These are phyloP conservation scores for Paracamarosporium sp. DNA, from an alignment of 2,329 filamentous ascomycete species.

Conservation along the genomic window DNA sequence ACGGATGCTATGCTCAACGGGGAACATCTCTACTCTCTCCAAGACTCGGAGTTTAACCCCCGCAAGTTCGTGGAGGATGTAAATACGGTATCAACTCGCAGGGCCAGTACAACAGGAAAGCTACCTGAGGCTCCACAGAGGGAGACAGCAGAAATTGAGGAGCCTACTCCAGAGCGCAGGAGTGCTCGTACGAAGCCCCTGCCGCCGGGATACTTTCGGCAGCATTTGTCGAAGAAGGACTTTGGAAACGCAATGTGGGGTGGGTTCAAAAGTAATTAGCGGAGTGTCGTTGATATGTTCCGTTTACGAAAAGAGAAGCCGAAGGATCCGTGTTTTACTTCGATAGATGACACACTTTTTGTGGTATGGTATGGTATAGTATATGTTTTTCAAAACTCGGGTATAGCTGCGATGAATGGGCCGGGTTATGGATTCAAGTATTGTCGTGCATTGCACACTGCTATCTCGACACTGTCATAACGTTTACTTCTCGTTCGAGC, in stretches of 20 bases:
- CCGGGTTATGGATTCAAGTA: no score
- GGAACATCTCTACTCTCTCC: neutral
- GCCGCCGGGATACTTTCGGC: neutral
- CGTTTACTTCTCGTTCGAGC: no score
- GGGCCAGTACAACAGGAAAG: neutral
- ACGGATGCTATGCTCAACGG: neutral
- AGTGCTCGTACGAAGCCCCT: neutral
- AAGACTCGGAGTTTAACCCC: neutral
- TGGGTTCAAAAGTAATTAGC: neutral
- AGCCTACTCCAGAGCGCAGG: neutral
- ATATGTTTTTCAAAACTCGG: no score
- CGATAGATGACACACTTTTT: no score
- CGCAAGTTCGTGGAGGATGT: neutral
- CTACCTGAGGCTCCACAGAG: neutral
- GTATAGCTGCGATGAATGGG: no score
- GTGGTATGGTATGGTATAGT: no score
- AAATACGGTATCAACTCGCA: neutral
- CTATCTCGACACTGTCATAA: no score
- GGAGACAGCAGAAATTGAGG: neutral
- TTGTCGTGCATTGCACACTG: no score
- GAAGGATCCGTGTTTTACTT: no score
- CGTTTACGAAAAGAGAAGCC: no score
- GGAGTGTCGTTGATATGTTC: no score
- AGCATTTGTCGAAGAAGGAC: neutral
- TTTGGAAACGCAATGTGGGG: neutral